Percentiles rank a stretch among this genome's conserved stretches.
Conservation (phyloP, 768 basidiomycete species). For the Podaxis sp. region DNA sequence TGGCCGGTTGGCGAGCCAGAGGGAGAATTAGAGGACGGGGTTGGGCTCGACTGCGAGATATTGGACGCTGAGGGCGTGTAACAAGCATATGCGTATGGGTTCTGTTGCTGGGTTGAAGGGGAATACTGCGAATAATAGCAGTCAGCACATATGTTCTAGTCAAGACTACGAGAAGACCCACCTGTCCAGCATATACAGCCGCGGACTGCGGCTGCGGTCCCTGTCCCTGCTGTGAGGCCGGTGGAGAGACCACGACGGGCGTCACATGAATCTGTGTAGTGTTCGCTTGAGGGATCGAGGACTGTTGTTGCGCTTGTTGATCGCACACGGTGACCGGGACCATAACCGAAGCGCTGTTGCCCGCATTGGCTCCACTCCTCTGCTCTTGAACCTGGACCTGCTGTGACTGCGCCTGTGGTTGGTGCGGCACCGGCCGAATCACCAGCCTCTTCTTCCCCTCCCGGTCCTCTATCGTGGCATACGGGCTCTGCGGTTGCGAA, state of each 20-base stretch:
- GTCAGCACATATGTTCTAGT: neutral
- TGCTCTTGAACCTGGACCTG: constrained; percentile 20
- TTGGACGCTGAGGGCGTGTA: neutral
- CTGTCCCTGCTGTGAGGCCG: constrained; percentile 7
- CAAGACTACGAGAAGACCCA: neutral
- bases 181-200: constrained; percentile 8
- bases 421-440: constrained; percentile 17
- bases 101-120: constrained; percentile 5
- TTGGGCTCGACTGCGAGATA: neutral
- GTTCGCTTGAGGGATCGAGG: neutral
- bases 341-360: constrained; percentile 18
- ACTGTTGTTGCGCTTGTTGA: constrained; percentile 15
- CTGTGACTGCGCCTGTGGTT: constrained; percentile 25
- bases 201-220: neutral
- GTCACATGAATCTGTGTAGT: constrained; percentile 9
- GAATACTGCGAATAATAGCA: constrained; percentile 1
- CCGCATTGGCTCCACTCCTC: constrained; percentile 16
- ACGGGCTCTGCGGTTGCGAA: constrained; percentile 5
- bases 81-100: constrained; percentile 12
- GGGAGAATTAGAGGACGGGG: neutral
- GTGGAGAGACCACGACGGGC: neutral
- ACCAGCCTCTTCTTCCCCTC: constrained; percentile 19
- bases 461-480: constrained; percentile 14
- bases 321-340: constrained; percentile 22
- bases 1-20: neutral